Evolutionary conservation across 306 rosid species (phyloP), one percentile per base, ranked within the genome.

Genomic region (Ceratonia siliqua): DNA sequence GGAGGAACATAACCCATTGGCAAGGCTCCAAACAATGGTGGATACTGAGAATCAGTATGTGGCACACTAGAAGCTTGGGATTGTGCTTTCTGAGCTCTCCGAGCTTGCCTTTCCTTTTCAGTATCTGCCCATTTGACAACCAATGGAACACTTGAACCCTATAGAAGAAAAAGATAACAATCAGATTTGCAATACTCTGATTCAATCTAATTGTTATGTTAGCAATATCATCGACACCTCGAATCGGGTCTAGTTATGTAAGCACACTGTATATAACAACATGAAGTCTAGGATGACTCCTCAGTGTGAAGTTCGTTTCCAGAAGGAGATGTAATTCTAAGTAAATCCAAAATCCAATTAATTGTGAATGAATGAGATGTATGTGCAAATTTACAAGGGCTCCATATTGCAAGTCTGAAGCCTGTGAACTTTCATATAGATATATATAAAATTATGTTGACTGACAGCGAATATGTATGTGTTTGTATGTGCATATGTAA

Each of bases 111-210:
- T 88, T 91, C 98, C 84, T 94, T 94, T 78, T 94, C 97, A 45
- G 98, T 94, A 81, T 94, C 98, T 33, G 98, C 98, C 98, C 98
- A 94, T 81, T 94, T 94, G 77, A 94, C 98, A 78, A 94, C 94
- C 89, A 94, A 88, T 36, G 98, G 97, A 82, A 88, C 98, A 84
- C 91, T 91, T 14, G 97, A 91, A 84, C 96, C 97, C 98, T 94
- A 69, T 55, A 62, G 76, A 50, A 43, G 24, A 72, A 53, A 53
- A 58, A 82, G 70, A 73, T 17, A 63, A 55, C 25, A 63, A 73
- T 85, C 72, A 84, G 75, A 39, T 81, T 81, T 5, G 50, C 46
- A 14, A 18, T 65, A 69, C 28, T 55, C 18, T 10, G 62, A 62
- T 76, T 36, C 38, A 30, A 59, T 52, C 38, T 53, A 67, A 30